Conservation (phyloP, 2,329 filamentous ascomycete genomes). For the Magnaporthales sp. region DNA sequence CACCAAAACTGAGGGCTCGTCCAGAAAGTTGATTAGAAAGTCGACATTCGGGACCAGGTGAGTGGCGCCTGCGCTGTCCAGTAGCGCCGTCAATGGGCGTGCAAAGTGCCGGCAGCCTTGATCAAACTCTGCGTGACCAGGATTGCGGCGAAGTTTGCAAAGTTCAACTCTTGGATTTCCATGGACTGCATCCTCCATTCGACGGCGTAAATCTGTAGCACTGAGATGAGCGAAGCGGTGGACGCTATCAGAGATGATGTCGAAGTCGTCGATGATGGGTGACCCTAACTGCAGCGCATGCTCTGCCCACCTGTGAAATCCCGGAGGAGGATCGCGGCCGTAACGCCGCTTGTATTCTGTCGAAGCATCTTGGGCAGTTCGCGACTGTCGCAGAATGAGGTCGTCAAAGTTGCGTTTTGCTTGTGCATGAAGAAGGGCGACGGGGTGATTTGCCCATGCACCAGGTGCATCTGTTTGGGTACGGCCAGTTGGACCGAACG, state of each 20-base stretch:
- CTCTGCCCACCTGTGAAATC: conserved; percentile 36
- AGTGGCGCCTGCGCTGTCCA: conserved; percentile 19
- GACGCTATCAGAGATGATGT: conserved; percentile 6
- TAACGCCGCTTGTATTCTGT: conserved; percentile 36
- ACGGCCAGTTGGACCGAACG: not conserved
- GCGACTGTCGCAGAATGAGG: not conserved
- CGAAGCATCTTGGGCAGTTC: conserved; percentile 17
- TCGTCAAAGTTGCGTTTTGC: not conserved
- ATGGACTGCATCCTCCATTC: not conserved
- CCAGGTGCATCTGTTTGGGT: not conserved
- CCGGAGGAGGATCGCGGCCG: conserved; percentile 30
- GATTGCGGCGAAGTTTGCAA: not conserved
- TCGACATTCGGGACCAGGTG: conserved; percentile 26
- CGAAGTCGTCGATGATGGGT: conserved; percentile 11
- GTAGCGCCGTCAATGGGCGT: conserved; percentile 20
- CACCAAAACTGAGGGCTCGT: conserved; percentile 35
- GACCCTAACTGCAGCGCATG: conserved; percentile 24
- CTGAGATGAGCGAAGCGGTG: not conserved
- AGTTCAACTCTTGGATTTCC: not conserved
- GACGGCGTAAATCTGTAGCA: not conserved
- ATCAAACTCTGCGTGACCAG: conserved; percentile 16
- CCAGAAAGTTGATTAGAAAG: conserved; percentile 38
- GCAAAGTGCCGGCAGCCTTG: conserved; percentile 24
- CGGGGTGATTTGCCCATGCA: not conserved
- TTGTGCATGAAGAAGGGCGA: not conserved